Conservation (phyloP, 1,139 yeast species). For the Debaryomyces fabryi region DNA sequence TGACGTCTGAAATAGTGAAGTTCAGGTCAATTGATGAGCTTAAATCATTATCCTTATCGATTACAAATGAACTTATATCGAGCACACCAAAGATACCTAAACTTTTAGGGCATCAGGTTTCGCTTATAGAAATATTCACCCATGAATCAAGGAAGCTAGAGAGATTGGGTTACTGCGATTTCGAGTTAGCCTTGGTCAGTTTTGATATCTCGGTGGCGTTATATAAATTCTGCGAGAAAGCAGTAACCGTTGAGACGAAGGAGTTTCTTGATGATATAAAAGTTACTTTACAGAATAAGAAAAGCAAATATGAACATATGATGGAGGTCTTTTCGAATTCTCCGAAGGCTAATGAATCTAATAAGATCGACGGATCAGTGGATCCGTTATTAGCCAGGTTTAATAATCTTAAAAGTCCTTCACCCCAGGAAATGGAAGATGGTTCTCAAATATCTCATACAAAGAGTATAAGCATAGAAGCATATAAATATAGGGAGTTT, state of each 20-base stretch:
- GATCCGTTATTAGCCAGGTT: slow-evolving; percentile 29
- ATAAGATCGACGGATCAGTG: neutral
- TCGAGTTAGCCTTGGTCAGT: slow-evolving; percentile 38
- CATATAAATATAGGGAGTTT: slow-evolving; percentile 25
- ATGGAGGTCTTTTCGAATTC: neutral
- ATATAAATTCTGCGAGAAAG: slow-evolving; percentile 17
- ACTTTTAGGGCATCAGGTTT: slow-evolving; percentile 30
- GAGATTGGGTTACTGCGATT: slow-evolving; percentile 40
- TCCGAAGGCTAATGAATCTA: neutral
- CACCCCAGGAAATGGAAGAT: neutral
- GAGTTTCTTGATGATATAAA: slow-evolving; percentile 26
- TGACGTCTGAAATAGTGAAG: slow-evolving; percentile 6
- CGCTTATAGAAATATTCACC: slow-evolving; percentile 38
- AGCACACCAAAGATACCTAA: slow-evolving; percentile 16
- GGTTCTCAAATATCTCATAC: neutral
- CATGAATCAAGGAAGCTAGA: slow-evolving; percentile 32
- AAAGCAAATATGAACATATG: slow-evolving; percentile 13
- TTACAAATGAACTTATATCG: slow-evolving; percentile 10
- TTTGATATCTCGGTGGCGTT: slow-evolving; percentile 22
- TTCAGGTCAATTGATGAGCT: slow-evolving; percentile 9
- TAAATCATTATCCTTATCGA: slow-evolving; percentile 5
- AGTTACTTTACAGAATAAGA: slow-evolving; percentile 25
- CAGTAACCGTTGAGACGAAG: slow-evolving; percentile 17
- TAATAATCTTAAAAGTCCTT: slow-evolving; percentile 16
- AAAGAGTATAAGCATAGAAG: slow-evolving; percentile 8